Evolutionary conservation across 768 basidiomycete genomes (phyloP), one percentile per base, ranked within the genome.

Genomic region (Tephrocybe sp.): DNA sequence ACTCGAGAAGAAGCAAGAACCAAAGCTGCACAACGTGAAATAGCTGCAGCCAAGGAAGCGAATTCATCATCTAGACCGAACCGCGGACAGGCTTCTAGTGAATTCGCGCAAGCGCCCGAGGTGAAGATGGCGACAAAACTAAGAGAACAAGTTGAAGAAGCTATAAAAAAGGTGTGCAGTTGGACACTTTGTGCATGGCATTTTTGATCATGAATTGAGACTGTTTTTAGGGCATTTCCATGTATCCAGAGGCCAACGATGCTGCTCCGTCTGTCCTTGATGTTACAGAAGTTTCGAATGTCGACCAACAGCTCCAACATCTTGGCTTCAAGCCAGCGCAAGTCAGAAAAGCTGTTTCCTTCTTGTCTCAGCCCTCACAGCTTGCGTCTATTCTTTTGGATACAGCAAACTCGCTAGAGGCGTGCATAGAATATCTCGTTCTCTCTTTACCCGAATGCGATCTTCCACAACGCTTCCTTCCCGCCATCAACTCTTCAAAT

Each of bases 361-460:
- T 83, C 42, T 69, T 92, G 11, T 78, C 82, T 4, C 58, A 68
- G 14, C 73, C 83, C 12, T 86, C 85, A 10, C 65, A 78, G 3
- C 69, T 88, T n/a, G 72, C 82, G 4, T 74, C 80, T 15, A 82
- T 80, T 33, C 74, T 96, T 12, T 72, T 93, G 28, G 67, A 64
- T 6, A 73, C 80, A 5, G 66, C 84, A 2, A 73, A 82, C 4
- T 81, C 86, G 4, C 67, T 93, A 12, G 85, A 93, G 62, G 90
- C 92, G 0, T 83, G 84, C 45, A 85, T 94, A 39, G 89, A 93
- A 58, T 92, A 91, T 69, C 76, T 97, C 2, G 76, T 96, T 39
- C 75, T 96, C 18, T 82, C 90, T 59, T 64, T 90, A 4, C 88
- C 93, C 0, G 94, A 98, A 71, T 86, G 90, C 51, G 93, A 96